Conservation (phyloP, 106 monocot species). For the Dendrobium catenatum region DNA sequence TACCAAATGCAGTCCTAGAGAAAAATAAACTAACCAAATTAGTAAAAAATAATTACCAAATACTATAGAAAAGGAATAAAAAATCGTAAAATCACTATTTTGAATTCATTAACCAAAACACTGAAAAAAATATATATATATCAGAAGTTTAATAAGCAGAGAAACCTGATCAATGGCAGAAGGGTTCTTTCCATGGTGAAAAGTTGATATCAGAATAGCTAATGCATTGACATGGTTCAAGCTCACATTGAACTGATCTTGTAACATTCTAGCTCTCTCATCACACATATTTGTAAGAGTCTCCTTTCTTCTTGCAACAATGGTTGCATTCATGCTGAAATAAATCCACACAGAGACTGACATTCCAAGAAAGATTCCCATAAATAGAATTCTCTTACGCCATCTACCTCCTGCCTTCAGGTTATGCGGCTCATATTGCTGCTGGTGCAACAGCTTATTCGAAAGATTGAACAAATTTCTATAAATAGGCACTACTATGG, state of each 20-base stretch:
- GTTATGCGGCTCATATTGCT: conserved; percentile 24
- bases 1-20: not conserved
- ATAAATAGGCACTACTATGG: conserved; percentile 5
- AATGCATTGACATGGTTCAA: conserved; percentile 94
- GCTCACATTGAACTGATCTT: conserved; percentile 94
- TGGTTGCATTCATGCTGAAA: conserved; percentile 63
- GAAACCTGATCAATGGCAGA: conserved; percentile 85
- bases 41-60: not conserved
- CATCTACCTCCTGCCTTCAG: conserved; percentile 46
- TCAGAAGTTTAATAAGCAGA: not conserved
- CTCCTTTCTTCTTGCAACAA: conserved; percentile 59
- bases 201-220: conserved; percentile 79
- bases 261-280: conserved; percentile 91
- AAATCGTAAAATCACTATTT: not conserved
- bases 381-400: conserved; percentile 49
- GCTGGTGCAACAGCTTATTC: conserved; percentile 8
- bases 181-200: conserved; percentile 82
- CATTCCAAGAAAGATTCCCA: conserved; percentile 55
- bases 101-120: not conserved
- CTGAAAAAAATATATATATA: not conserved
- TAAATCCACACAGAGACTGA: conserved; percentile 61
- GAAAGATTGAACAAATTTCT: conserved; percentile 14
- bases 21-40: not conserved
- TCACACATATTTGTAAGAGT: conserved; percentile 82
- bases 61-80: not conserved